Evolutionary conservation across 1,284 basidiomycete species (phyloP).

Genomic region (Butyriboletus pseudospeciosus): DNA sequence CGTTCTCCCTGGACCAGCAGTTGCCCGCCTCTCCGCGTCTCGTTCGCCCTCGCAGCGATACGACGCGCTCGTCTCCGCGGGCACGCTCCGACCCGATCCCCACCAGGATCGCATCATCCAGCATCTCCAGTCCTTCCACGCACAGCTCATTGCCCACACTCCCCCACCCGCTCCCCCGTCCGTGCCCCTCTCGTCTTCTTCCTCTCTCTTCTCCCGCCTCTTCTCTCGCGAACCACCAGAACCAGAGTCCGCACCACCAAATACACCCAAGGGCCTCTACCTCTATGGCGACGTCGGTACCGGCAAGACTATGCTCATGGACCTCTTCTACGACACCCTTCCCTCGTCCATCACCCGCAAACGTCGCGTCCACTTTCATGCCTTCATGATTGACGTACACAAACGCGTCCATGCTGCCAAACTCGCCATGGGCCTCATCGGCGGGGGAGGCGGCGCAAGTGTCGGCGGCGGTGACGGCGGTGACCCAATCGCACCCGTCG

Average conservation of each 20-base stretch:
- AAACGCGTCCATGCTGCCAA: slow-evolving; percentile 85
- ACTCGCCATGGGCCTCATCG: slow-evolving; percentile 54
- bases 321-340: slow-evolving; percentile 90
- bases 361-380: slow-evolving; percentile 92
- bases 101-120: slow-evolving; percentile 84
- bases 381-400: slow-evolving; percentile 99
- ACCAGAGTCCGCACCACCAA: slow-evolving; percentile 41
- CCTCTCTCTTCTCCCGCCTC: slow-evolving; percentile 50
- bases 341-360: slow-evolving; percentile 72
- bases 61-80: slow-evolving; percentile 66
- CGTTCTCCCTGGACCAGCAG: not conserved
- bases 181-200: slow-evolving; percentile 2
- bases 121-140: slow-evolving; percentile 77
- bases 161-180: slow-evolving; percentile 53
- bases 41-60: slow-evolving; percentile 65
- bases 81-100: slow-evolving; percentile 70
- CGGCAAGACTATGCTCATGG: slow-evolving; percentile 99
- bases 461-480: slow-evolving; percentile 47
- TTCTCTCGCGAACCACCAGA: slow-evolving; percentile 48
- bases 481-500: slow-evolving; percentile 87
- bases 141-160: slow-evolving; percentile 67
- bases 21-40: not conserved
- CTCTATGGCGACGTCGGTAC: slow-evolving; percentile 98
- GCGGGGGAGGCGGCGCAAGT: slow-evolving; percentile 24
- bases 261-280: slow-evolving; percentile 85